Percentiles rank a stretch among this genome's conserved stretches.
Conservation (phyloP, 768 basidiomycete genomes). For the Inosperma sp. region DNA sequence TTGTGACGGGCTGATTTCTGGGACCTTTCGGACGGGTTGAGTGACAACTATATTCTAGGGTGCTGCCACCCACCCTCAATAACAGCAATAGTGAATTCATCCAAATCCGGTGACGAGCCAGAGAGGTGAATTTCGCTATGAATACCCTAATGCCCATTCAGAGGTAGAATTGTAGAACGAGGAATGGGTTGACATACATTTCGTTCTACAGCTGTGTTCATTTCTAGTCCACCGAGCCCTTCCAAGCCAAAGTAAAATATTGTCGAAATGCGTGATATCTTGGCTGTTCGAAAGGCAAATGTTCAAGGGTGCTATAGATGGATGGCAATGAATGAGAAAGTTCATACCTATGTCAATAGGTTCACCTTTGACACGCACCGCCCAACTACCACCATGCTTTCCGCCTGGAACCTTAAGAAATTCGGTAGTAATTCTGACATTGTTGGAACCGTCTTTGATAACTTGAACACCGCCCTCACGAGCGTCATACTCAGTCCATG, state of each 20-base stretch:
- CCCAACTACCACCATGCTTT: constrained; percentile 84
- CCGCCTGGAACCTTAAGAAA: constrained; percentile 85
- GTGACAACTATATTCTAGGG: not conserved
- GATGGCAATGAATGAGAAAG: not conserved
- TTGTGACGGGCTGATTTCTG: constrained; percentile 48
- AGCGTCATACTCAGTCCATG: constrained; percentile 84
- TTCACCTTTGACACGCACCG: constrained; percentile 74
- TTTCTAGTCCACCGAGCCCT: constrained; percentile 75
- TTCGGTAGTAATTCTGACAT: constrained; percentile 79
- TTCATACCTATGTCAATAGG: constrained; percentile 67
- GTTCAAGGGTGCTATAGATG: not conserved
- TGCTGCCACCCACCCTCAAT: constrained; percentile 56
- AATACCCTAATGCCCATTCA: constrained; percentile 55
- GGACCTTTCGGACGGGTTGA: constrained; percentile 41
- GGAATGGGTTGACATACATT: constrained; percentile 45
- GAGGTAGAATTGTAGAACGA: constrained; percentile 1
- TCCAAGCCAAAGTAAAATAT: constrained; percentile 89
- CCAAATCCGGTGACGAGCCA: constrained; percentile 74
- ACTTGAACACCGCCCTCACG: constrained; percentile 84
- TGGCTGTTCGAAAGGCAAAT: constrained; percentile 26
- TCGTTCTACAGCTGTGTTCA: constrained; percentile 73
- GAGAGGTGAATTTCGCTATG: constrained; percentile 62
- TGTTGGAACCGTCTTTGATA: constrained; percentile 75
- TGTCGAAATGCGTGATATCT: constrained; percentile 63
- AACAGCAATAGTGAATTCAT: constrained; percentile 76